Base-by-base conservation (phyloP, 2,329 filamentous ascomycete genomes). In the Thyridium curvatum region DNA sequence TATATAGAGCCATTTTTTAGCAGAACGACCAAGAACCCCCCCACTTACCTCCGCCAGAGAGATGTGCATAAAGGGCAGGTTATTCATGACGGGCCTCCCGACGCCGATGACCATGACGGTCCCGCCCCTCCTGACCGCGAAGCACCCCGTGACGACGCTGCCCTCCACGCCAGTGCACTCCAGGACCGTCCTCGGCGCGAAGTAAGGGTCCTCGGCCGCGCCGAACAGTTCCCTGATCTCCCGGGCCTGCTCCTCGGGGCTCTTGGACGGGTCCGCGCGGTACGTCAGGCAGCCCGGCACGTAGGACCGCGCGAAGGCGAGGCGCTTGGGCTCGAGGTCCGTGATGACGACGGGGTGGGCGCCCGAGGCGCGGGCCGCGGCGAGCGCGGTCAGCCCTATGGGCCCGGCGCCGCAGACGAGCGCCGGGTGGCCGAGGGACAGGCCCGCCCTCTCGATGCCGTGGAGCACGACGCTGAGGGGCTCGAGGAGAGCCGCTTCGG, bases 141-240 rank as follows among this genome's bases (percentile, higher is more conserved):
- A 82, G 6, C 69, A 68, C 2, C 76, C 79, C 4, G 77, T 79
- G 43, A 68, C 64, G 8, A 84, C 65, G 48, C 76, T 81, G 48
- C 68, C 78, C 57, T 84, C 77, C 1, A 82, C 72, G 0, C 80
- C 79, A 0, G 79, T 84, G 47, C 80, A 84, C 55, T 84, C 80
- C 3, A 82, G 62, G 2, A 81, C 71, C 2, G 72, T 72, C 12
- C 72, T 63, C 0, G 79, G 79, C 18, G 75, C 73, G 10, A 60
- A 59, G 48, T 80, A 80, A 48, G 81, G 75, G 6, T 65, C 61
- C 10, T 36, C 42, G 16, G 28, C 38, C 9, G 51, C 52, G 8
- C 70, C 71, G 46, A 79, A 82, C 6, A 82, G 43, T n/a, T 57
- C 55, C 34, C 74, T 60, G 41, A 82, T 77, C 9, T 60, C 63